Conservation (phyloP, 2,329 filamentous ascomycete species). For the Hypoxylon sp. region DNA sequence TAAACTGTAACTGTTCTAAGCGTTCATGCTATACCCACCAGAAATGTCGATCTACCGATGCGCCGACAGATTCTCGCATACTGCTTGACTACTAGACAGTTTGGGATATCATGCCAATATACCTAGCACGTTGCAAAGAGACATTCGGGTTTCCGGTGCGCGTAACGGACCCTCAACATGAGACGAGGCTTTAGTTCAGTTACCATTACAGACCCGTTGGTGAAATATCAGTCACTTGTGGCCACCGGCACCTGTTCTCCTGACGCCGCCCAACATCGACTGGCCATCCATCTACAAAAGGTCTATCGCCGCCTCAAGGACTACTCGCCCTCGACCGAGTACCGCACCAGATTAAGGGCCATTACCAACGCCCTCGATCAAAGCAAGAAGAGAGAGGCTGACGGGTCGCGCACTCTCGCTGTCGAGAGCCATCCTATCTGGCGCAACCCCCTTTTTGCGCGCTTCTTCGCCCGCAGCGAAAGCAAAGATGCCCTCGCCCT, state of each 20-base stretch:
- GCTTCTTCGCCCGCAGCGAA: constrained; percentile 65
- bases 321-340: constrained; percentile 76
- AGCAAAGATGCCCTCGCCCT: constrained; percentile 68
- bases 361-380: constrained; percentile 60
- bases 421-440: constrained; percentile 63
- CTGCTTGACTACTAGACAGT: too few species aligned
- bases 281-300: constrained; percentile 79
- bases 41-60: constrained; percentile 8
- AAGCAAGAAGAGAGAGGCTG: constrained; percentile 41
- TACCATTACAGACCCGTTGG: constrained; percentile 74
- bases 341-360: constrained; percentile 69
- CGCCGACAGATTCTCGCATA: background rate
- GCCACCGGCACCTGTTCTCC: constrained; percentile 71
- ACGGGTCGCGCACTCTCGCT: constrained; percentile 54
- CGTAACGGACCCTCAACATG: constrained; percentile 39
- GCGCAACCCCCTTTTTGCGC: constrained; percentile 65
- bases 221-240: constrained; percentile 77
- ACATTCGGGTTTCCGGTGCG: too few species aligned
- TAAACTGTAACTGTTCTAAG: background rate
- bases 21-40: background rate
- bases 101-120: too few species aligned
- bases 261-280: constrained; percentile 75
- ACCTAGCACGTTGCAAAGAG: too few species aligned
- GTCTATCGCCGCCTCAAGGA: constrained; percentile 79
- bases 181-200: constrained; percentile 53